Evolutionary conservation across 371 early-diverging fungal species (phyloP).

Genomic region (Syncephalastrum racemosum): DNA sequence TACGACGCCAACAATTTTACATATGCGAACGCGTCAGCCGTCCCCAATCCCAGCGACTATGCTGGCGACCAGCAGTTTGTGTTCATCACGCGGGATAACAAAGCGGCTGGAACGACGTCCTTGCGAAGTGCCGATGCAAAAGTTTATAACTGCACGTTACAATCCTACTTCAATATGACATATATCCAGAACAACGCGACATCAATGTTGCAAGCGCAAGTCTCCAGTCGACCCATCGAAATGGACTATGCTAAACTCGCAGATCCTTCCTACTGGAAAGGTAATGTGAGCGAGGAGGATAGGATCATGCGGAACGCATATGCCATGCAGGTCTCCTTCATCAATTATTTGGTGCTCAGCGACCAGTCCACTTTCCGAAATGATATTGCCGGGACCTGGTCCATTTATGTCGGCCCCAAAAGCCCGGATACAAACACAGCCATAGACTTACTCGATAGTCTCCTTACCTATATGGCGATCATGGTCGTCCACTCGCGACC

Average conservation of each 20-base stretch:
- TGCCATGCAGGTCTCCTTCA: slow-evolving; percentile 4
- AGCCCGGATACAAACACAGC: too few relatives aligned
- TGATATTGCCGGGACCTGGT: too few relatives aligned
- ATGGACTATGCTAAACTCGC: slow-evolving; percentile 10
- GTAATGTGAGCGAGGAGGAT: not conserved
- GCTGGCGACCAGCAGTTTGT: slow-evolving; percentile 31
- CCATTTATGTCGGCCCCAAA: too few relatives aligned
- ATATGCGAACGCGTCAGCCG: slow-evolving; percentile 4
- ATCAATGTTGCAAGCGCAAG: not conserved
- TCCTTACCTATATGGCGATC: too few relatives aligned
- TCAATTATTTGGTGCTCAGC: too few relatives aligned
- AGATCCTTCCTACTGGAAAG: slow-evolving; percentile 1
- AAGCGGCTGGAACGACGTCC: not conserved
- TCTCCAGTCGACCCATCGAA: not conserved
- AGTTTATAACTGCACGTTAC: slow-evolving; percentile 10
- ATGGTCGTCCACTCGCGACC: too few relatives aligned
- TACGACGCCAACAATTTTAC: slow-evolving; percentile 23
- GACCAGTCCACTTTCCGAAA: too few relatives aligned
- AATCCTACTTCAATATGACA: not conserved
- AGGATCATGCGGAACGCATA: slow-evolving; percentile 9
- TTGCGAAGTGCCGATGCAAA: too few relatives aligned
- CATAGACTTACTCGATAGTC: too few relatives aligned
- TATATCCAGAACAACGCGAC: not conserved
- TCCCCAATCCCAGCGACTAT: slow-evolving; percentile 16
- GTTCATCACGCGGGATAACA: not conserved